A percentile compares a stretch with the other conserved stretches of the same genome.
Conservation (phyloP, 164 flowering plant genomes). For the Protea cynaroides region DNA sequence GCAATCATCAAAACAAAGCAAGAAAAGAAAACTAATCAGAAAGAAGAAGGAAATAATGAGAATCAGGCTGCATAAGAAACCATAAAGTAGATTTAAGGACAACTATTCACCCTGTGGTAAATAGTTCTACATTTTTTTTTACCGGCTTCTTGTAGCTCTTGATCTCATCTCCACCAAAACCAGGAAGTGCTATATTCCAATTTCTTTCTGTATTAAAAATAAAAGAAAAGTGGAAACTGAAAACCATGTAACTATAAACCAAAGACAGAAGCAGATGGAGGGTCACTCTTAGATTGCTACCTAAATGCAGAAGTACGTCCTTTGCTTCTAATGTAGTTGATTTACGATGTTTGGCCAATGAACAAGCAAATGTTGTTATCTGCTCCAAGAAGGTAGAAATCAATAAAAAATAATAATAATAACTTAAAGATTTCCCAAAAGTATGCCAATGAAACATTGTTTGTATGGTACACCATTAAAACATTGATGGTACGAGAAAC, state of each 20-base stretch:
- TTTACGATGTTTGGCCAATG: constrained; percentile 93
- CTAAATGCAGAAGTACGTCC: constrained; percentile 91
- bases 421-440: not conserved
- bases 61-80: not conserved
- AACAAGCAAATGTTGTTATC: constrained; percentile 89
- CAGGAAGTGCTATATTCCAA: constrained; percentile 93
- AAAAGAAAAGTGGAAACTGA: constrained; percentile 2
- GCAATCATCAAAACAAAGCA: constrained; percentile 22
- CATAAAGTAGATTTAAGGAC: not conserved
- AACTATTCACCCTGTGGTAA: not conserved
- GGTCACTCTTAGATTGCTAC: constrained; percentile 33
- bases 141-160: constrained; percentile 76
- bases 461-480: too few species aligned
- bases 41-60: constrained; percentile 7
- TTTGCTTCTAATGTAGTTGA: constrained; percentile 86
- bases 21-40: constrained; percentile 3
- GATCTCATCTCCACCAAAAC: constrained; percentile 90
- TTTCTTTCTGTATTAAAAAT: constrained; percentile 57
- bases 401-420: not conserved
- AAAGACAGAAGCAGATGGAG: not conserved
- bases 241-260: not conserved
- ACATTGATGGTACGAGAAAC: too few species aligned
- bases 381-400: constrained; percentile 19
- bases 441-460: too few species aligned
- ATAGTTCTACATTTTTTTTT: constrained; percentile 12